Conservation (phyloP, 2,329 filamentous ascomycete species). For the Aspergillus terreus region DNA sequence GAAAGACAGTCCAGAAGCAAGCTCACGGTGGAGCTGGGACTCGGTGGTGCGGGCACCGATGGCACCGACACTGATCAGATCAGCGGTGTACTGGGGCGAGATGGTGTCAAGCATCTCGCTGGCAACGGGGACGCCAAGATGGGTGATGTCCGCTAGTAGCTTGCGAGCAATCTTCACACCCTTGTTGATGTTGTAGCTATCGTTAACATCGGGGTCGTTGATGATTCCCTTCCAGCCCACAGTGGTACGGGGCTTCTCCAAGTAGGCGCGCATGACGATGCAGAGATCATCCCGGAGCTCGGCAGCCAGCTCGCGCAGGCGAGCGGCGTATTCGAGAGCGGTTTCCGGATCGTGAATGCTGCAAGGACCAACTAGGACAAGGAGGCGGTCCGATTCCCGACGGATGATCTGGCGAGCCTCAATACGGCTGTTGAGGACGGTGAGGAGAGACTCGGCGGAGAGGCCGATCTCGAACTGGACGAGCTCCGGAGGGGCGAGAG, state of each 20-base stretch:
- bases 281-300: constrained; percentile 78
- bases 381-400: constrained; percentile 62
- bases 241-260: constrained; percentile 95
- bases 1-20: constrained; percentile 90
- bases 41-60: constrained; percentile 94
- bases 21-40: constrained; percentile 89
- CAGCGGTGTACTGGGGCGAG: constrained; percentile 92
- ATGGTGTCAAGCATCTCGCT: constrained; percentile 98
- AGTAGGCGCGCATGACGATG: constrained; percentile 96
- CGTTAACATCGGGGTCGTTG: constrained; percentile 96
- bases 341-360: constrained; percentile 89
- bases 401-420: constrained; percentile 7
- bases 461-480: constrained; percentile 11
- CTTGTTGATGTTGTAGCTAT: constrained; percentile 98
- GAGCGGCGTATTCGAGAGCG: constrained; percentile 80
- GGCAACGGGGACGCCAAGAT: constrained; percentile 84
- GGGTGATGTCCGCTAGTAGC: constrained; percentile 86
- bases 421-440: constrained; percentile 9
- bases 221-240: constrained; percentile 98
- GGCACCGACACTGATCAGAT: constrained; percentile 88
- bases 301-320: constrained; percentile 70
- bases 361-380: constrained; percentile 92
- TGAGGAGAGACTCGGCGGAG: constrained; percentile 8
- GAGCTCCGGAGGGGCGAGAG: constrained; percentile 7
- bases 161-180: constrained; percentile 84